phyloP scores from a whole-genome alignment of 345 rosid species.

The Eucalyptus melliodora region DNA sequence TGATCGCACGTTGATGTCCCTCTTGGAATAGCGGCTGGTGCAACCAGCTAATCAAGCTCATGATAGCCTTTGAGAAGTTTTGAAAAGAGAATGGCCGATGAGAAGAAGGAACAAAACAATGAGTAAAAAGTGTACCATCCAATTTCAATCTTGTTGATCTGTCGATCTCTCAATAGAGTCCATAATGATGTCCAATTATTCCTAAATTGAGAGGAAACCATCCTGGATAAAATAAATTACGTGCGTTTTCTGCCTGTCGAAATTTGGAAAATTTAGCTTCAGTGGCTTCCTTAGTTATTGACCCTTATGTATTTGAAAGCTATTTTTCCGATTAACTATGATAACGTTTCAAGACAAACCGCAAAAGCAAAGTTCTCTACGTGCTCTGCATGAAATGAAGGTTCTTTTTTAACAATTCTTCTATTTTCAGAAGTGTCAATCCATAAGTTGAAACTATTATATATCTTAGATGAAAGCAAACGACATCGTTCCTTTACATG shows the following conservation, averaged over 20 bases:
- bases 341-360: neutral
- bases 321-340: neutral
- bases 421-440: neutral
- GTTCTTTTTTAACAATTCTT: neutral
- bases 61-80: neutral
- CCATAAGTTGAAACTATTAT: neutral
- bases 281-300: neutral
- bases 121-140: neutral
- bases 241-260: neutral
- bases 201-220: neutral
- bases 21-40: neutral
- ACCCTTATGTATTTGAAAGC: neutral
- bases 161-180: neutral
- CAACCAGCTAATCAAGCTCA: neutral
- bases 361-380: neutral
- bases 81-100: neutral
- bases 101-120: neutral
- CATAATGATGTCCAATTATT: neutral
- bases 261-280: neutral
- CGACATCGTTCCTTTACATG: neutral
- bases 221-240: neutral
- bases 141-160: neutral
- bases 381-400: neutral
- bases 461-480: neutral
- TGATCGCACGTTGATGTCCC: neutral